Evolutionary conservation across 805 yeast genomes (phyloP), one percentile per base, ranked within the genome.

Genomic region (Zygosaccharomyces rouxii): DNA sequence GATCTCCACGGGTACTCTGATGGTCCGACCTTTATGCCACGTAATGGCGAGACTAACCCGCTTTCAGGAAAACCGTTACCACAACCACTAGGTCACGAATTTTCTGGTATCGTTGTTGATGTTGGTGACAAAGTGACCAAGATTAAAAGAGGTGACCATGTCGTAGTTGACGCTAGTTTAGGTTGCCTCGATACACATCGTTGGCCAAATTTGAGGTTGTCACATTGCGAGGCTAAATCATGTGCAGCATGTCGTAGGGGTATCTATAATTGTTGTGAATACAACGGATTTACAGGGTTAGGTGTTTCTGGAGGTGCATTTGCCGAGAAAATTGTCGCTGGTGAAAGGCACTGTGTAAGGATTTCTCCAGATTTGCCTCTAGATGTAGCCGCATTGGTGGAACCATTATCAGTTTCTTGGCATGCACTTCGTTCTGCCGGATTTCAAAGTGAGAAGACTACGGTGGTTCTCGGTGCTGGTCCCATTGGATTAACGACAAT

Each of bases 401-500:
- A 80, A 57, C 84, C 84, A 9, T 64, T 80, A 41, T 73, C 82
- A 3, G 84, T 79, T 69, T 74, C 53, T 55, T 46, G 82, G 81
- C 85, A 80, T 55, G 84, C 83, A 2, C 76, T 75, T 28, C 69
- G 73, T 49, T 66, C 73, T 3, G 67, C 80, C 65, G 57, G 71
- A 0, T 74, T 77, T 55, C 59, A 68, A 47, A 64, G 58, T 19
- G 82, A 81, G 25, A 69, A 71, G 31, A 60, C 70, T 21, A 79
- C 77, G 3, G 64, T 80, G 41, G 77, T 81, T 13, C 58, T 81
- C 13, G 85, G 85, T 26, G 78, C 80, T 23, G 86, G 86, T 4
- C 83, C 84, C 19, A 80, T 81, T 59, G 85, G 86, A 5, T 64
- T 81, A 21, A 78, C 84, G 19, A 72, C 82, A 3, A 68, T 79